Conservation (phyloP, 352 stramenopile genomes). For the Pythium catenulatum region DNA sequence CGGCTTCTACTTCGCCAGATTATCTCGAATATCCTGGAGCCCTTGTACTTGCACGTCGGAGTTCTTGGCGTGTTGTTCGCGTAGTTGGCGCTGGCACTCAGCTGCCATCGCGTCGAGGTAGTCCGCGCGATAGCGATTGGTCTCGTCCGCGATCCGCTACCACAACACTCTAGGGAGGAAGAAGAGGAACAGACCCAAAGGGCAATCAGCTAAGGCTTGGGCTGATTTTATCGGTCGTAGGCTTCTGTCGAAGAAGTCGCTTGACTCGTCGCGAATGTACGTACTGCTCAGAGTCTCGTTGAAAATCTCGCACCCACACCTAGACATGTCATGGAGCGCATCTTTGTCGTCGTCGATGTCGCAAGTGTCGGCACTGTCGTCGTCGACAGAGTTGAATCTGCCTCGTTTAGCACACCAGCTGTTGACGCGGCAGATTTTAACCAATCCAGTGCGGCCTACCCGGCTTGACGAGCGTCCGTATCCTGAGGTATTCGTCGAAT, state of each 20-base stretch:
- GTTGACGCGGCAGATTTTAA: neutral
- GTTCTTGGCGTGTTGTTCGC: neutral
- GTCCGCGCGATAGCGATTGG: slow-evolving; percentile 14
- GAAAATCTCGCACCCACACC: neutral
- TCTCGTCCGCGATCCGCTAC: slow-evolving; percentile 33
- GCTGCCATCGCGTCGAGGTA: neutral
- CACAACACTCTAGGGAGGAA: slow-evolving; percentile 51
- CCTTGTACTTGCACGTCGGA: neutral
- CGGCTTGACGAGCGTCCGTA: neutral
- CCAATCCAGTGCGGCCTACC: neutral
- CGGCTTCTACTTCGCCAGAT: neutral
- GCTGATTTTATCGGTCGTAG: slow-evolving; percentile 36
- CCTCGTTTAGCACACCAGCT: neutral
- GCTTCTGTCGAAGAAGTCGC: slow-evolving; percentile 19
- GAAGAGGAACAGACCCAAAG: slow-evolving; percentile 51
- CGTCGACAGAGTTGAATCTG: neutral
- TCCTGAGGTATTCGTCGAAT: neutral
- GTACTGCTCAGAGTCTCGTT: neutral
- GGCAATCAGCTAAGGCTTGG: slow-evolving; percentile 24
- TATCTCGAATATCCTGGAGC: neutral
- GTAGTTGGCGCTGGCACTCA: neutral
- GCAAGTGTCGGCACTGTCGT: neutral
- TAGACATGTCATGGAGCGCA: neutral
- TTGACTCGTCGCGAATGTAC: neutral
- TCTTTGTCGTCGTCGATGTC: neutral